Conservation (phyloP, 129 eudicot species). For the Saussurea involucrata region DNA sequence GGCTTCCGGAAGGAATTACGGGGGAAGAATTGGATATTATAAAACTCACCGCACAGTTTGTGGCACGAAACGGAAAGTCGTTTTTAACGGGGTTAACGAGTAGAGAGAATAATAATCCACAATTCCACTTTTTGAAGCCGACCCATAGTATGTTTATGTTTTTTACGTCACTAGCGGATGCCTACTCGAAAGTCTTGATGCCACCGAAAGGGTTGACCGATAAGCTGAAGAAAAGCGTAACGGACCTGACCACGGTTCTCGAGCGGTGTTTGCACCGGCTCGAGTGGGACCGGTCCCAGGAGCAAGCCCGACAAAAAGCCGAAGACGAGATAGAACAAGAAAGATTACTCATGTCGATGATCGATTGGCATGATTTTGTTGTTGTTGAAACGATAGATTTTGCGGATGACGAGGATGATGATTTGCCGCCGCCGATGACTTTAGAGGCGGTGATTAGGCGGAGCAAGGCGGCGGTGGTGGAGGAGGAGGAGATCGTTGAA, state of each 20-base stretch:
- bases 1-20: constrained; percentile 85
- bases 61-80: constrained; percentile 81
- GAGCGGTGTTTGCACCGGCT: constrained; percentile 81
- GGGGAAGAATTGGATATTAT: constrained; percentile 88
- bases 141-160: constrained; percentile 94
- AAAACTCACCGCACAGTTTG: constrained; percentile 87
- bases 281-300: constrained; percentile 91
- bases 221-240: constrained; percentile 61
- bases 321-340: constrained; percentile 91
- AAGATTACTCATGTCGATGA: constrained; percentile 82
- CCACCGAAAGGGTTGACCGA: constrained; percentile 82
- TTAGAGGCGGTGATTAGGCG: constrained; percentile 87
- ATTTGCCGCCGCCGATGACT: constrained; percentile 86
- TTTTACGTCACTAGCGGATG: constrained; percentile 89
- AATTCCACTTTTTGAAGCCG: constrained; percentile 83
- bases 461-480: constrained; percentile 63
- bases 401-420: constrained; percentile 91
- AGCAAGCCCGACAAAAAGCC: constrained; percentile 89
- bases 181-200: constrained; percentile 86
- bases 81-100: constrained; percentile 78
- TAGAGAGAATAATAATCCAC: constrained; percentile 80
- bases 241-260: constrained; percentile 75
- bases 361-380: constrained; percentile 96
- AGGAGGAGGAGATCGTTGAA: constrained; percentile 66
- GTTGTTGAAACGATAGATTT: constrained; percentile 82